Evolutionary conservation across 352 stramenopile species (phyloP).

Genomic region (Phytophthora cajani): DNA sequence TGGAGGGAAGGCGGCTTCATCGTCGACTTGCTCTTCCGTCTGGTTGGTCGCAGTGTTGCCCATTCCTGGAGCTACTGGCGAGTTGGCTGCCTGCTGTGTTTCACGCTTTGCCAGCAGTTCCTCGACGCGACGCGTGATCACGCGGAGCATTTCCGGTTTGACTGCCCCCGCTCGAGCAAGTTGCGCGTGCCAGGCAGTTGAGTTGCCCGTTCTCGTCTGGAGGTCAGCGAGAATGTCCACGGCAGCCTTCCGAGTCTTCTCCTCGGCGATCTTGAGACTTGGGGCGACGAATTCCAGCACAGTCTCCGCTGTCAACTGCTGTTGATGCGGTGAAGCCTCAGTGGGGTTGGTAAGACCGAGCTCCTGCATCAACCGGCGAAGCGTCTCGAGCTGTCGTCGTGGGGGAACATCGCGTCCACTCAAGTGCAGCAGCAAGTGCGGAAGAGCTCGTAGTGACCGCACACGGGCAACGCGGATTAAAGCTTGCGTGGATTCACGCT

Average conservation of each 20-base stretch:
- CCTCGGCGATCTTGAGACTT: constrained; percentile 76
- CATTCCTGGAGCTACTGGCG: constrained; percentile 30
- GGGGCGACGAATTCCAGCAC: constrained; percentile 76
- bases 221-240: constrained; percentile 76
- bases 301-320: constrained; percentile 57
- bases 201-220: constrained; percentile 37
- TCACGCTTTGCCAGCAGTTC: constrained; percentile 61
- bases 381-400: constrained; percentile 61
- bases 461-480: constrained; percentile 68
- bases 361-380: constrained; percentile 63
- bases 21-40: constrained; percentile 46
- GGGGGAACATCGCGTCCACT: constrained; percentile 64
- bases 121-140: constrained; percentile 79
- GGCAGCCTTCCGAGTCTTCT: constrained; percentile 76
- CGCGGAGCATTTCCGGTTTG: constrained; percentile 81
- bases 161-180: constrained; percentile 37
- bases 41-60: constrained; percentile 51
- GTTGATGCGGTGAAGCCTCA: constrained; percentile 15
- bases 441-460: constrained; percentile 63
- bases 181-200: constrained; percentile 32
- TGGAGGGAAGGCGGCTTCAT: constrained; percentile 39
- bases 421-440: constrained; percentile 68
- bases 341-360: constrained; percentile 44
- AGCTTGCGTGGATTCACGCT: constrained; percentile 69
- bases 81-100: constrained; percentile 36